A percentile compares a stretch with the other conserved stretches of the same genome.
Evolutionary conservation across 176 grass and related monocot species (phyloP).

Genomic region (Hordeum vulgare): DNA sequence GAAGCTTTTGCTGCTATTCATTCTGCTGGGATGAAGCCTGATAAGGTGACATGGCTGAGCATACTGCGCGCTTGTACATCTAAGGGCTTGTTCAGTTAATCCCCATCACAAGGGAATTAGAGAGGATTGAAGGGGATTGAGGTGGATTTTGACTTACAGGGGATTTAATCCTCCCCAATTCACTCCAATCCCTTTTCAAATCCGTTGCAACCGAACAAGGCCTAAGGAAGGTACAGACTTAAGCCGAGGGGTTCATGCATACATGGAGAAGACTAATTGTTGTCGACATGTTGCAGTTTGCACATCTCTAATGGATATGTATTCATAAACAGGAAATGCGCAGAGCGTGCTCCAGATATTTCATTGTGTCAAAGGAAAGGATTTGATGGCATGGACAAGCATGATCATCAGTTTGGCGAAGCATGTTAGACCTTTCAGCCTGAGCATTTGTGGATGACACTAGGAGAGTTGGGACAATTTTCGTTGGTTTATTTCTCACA

Average conservation of each 20-base stretch:
- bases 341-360: constrained; percentile 23
- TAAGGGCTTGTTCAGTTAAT: too few species aligned
- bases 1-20: constrained; percentile 22
- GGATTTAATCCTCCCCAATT: too few species aligned
- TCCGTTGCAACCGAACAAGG: too few species aligned
- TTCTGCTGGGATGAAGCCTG: neutral
- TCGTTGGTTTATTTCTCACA: too few species aligned
- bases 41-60: constrained; percentile 37
- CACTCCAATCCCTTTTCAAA: too few species aligned
- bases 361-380: neutral
- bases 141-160: too few species aligned
- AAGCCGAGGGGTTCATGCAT: constrained; percentile 23
- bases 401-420: constrained; percentile 35
- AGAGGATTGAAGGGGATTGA: too few species aligned
- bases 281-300: constrained; percentile 12
- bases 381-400: constrained; percentile 39
- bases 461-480: too few species aligned
- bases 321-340: constrained; percentile 28
- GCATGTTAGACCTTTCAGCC: too few species aligned
- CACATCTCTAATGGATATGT: constrained; percentile 42
- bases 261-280: constrained; percentile 34
- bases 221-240: neutral
- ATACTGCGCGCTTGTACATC: constrained; percentile 22
- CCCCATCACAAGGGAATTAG: too few species aligned
- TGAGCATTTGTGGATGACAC: too few species aligned